These are phyloP conservation scores for Tulasnella sp. DNA, from an alignment of 768 basidiomycete genomes.

Conservation along the genomic window DNA sequence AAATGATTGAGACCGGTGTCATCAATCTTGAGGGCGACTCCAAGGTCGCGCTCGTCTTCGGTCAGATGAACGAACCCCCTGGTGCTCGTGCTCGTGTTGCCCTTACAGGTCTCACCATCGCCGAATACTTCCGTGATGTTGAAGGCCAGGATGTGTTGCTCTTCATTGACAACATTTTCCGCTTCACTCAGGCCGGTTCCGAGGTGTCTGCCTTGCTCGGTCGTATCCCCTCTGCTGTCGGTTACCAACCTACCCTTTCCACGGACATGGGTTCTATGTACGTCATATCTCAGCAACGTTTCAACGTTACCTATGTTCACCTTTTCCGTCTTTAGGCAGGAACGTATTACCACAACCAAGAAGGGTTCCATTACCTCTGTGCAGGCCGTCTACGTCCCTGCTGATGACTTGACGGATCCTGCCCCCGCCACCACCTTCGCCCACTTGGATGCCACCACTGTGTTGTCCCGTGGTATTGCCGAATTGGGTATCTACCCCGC, in stretches of 20 bases:
- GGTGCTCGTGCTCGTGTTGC: conserved; percentile 99
- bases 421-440: conserved; percentile 99
- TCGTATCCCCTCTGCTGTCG: conserved; percentile 99
- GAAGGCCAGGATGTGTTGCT: conserved; percentile 99
- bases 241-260: conserved; percentile 99
- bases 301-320: background rate
- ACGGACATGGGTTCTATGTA: conserved; percentile 99
- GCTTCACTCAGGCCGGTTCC: conserved; percentile 99
- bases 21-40: conserved; percentile 99
- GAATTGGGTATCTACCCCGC: conserved; percentile 99
- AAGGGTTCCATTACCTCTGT: conserved; percentile 99
- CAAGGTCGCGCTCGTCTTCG: conserved; percentile 99
- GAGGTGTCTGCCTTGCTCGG: conserved; percentile 99
- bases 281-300: conserved; percentile 24
- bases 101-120: conserved; percentile 96
- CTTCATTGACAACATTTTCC: conserved; percentile 99
- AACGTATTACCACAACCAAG: conserved; percentile 99
- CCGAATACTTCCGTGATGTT: conserved; percentile 99
- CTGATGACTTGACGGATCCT: conserved; percentile 99
- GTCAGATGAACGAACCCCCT: conserved; percentile 99
- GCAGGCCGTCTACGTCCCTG: conserved; percentile 99
- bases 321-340: conserved; percentile 50
- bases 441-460: conserved; percentile 99
- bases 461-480: conserved; percentile 97
- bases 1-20: conserved; percentile 99